Base-by-base conservation (phyloP, 2,329 filamentous ascomycete species). In the Colletotrichum sp. region DNA sequence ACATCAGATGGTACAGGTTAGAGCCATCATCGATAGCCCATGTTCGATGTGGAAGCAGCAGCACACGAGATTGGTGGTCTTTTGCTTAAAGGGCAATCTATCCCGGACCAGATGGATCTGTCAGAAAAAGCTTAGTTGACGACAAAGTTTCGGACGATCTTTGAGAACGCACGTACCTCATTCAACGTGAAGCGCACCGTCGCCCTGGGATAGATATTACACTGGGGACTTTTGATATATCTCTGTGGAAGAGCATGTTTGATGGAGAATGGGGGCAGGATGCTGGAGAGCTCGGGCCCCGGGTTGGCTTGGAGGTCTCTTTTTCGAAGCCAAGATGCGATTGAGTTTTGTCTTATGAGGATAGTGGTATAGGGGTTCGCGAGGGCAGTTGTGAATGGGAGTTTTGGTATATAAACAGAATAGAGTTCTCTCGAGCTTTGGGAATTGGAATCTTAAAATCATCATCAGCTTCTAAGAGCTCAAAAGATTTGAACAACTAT, bases 161-260 rank as follows among this genome's bases (percentile, higher is more conserved):
- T 52, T n/a, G 7, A 18, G 44, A n/a, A 26, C 15, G 30, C 13
- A 52, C 44, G n/a, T 13, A 24, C 10, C 44, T 13, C 44, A 18
- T 21, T 72, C 30, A 71, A 75, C 36, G n/a, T 75, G 68, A 75
- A 62, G 72, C 72, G 30, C 68, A 32, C 68, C 52, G 36, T 39
- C 62, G 62, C n/a, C 30, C 39, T 75, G 36, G 68, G 52, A 71
- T 75, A 71, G n/a, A 67, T 71, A 39, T 26, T 63, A 21, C 13
- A 18, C 18, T 55, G 60, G 39, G 28, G 60, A 16, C 34, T 68
- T 62, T 16, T 13, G 16, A 7, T 21, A 9, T 3, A 24, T 24
- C 26, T n/a, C 26, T 52, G 8, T 36, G 18, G 2, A 52, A 4
- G 32, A 59, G 52, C 57, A 26, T n/a, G 36, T 55, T 28, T 49